Evolutionary conservation across 495 filamentous ascomycete species (phyloP), one percentile per base, ranked within the genome.

Genomic region (Astrocystis sublimbata): DNA sequence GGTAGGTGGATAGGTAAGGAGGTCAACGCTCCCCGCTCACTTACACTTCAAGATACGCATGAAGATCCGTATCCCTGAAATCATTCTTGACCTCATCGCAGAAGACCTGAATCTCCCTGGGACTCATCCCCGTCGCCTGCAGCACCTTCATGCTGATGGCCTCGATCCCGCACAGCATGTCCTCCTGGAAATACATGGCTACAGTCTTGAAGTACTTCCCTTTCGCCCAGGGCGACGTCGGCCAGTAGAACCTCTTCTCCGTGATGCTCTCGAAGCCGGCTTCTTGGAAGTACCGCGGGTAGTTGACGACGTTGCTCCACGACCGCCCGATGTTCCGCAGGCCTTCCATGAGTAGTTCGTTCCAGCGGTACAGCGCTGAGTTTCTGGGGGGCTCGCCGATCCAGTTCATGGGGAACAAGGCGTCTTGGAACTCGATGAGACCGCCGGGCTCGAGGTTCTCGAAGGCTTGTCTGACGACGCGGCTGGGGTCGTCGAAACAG

Each of bases 381-480:
- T 61, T 60, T 6, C 24, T 63, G 12, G 64, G 66, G 4, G 65
- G 36, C 17, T 67, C 68, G 45, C 70, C 77, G 31, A 70, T 68
- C 61, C 71, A 69, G 45, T 42, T 63, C 57, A 74, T 71, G 8
- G 69, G 71, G 51, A 70, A 67, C 19, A 70, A 15, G 3, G 54
- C 74, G 60, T 85, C 82, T 61, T 83, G 78, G 23, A 80, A 66
- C 68, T 85, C 82, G 53, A 83, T 66, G 69, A 74, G 78, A 1
- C 80, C 81, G 8, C 82, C 82, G 0, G 82, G 82, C 52, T 75
- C 75, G 7, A 80, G 62, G 65, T 75, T 73, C 51, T 75, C 69
- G 63, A 72, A 85, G 1, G 73, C 76, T 58, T 82, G 76, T 9
- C 61, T 55, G 56, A 84, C 69, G 35, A 84, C 73, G 31, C 66